phyloP scores from a whole-genome alignment of 2,329 filamentous ascomycete species.

The Sporothrix humicola region DNA sequence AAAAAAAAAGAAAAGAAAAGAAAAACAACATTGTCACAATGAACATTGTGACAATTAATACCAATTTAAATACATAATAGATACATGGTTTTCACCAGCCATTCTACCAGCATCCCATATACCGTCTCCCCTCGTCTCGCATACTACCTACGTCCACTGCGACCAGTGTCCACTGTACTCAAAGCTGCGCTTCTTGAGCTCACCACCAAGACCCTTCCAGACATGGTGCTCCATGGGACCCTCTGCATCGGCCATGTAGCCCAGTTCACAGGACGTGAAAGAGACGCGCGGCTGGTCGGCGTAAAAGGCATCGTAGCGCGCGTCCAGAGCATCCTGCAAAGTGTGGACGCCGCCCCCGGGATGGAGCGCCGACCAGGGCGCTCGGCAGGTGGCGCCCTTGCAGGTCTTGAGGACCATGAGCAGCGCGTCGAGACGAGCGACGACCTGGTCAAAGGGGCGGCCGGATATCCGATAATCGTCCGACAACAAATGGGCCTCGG shows the following conservation, averaged over 20 bases:
- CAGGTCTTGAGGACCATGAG: constrained; percentile 67
- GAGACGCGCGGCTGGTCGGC: constrained; percentile 54
- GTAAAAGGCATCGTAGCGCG: constrained; percentile 60
- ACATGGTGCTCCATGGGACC: constrained; percentile 47
- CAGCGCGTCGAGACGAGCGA: constrained; percentile 61
- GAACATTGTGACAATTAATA: no score
- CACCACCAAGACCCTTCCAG: no score
- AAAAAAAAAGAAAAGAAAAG: no score
- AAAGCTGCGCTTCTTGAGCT: no score
- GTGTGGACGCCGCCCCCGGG: constrained; percentile 57
- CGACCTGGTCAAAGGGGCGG: constrained; percentile 48
- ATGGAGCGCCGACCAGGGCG: constrained; percentile 64
- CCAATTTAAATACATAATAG: no score
- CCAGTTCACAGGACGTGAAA: constrained; percentile 60
- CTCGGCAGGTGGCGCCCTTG: constrained; percentile 57
- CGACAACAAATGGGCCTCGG: constrained; percentile 32
- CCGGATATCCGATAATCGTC: constrained; percentile 43
- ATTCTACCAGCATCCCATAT: no score
- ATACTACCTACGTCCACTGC: no score
- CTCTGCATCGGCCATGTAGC: constrained; percentile 62
- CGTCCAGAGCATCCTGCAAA: constrained; percentile 58
- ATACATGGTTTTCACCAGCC: no score
- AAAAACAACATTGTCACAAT: no score
- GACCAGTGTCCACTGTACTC: no score
- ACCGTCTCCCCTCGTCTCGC: no score